These are phyloP conservation scores for Dioszegia aurantiaca DNA, from an alignment of 768 basidiomycete genomes.

Conservation along the genomic window DNA sequence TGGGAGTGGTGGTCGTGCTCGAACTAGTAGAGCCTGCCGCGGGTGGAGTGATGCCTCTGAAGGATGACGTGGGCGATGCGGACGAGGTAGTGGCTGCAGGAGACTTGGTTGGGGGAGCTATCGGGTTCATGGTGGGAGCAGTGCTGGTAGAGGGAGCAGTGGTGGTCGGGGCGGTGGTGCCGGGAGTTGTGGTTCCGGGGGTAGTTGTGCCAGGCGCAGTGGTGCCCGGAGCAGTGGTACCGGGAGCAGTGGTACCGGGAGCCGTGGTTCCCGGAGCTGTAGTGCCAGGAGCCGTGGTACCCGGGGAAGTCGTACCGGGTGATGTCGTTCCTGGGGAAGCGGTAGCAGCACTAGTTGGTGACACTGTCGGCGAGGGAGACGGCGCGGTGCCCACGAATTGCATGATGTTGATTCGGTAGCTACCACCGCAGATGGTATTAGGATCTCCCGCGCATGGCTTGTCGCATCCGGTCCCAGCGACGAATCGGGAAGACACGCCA, in stretches of 20 bases:
- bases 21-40: too few species aligned
- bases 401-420: conserved; percentile 8
- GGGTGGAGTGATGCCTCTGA: not conserved
- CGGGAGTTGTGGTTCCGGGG: too few species aligned
- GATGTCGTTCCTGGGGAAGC: not conserved
- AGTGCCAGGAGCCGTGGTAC: not conserved
- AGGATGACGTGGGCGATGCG: not conserved
- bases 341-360: not conserved
- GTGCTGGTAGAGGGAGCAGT: not conserved
- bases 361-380: not conserved
- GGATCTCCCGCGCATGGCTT: conserved; percentile 28
- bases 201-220: not conserved
- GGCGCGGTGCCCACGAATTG: not conserved
- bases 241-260: not conserved
- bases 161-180: not conserved
- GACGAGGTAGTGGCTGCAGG: not conserved
- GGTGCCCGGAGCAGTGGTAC: not conserved
- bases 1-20: not conserved
- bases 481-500: conserved; percentile 5
- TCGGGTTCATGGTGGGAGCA: not conserved
- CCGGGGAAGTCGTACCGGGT: not conserved
- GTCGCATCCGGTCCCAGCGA: conserved; percentile 19
- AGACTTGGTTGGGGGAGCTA: not conserved
- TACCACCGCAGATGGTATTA: conserved; percentile 24
- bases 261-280: not conserved